A percentile compares a stretch with the other conserved stretches of the same genome.
phyloP scores from a whole-genome alignment of 805 yeast genomes.

The Suhomyces sp. region DNA sequence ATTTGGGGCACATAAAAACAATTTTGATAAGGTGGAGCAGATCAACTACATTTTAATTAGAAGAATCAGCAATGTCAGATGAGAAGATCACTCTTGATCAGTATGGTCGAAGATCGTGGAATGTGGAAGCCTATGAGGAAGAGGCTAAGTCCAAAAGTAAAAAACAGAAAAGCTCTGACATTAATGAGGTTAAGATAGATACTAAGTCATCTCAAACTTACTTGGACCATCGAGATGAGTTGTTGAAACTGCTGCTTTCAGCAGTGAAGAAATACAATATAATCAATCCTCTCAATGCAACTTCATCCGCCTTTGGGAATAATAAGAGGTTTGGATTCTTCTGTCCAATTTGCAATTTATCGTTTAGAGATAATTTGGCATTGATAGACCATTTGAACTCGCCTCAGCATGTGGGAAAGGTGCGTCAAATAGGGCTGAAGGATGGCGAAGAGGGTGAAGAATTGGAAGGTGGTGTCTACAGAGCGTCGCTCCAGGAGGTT shows the following conservation, averaged over 20 bases:
- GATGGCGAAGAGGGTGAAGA: slow-evolving; percentile 16
- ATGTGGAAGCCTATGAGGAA: slow-evolving; percentile 60
- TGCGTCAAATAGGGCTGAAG: slow-evolving; percentile 15
- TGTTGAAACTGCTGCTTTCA: slow-evolving; percentile 30
- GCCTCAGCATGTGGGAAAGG: slow-evolving; percentile 57
- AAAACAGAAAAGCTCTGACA: slow-evolving; percentile 8
- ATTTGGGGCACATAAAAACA: too few species aligned
- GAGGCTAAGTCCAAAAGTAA: slow-evolving; percentile 37
- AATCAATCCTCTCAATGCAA: slow-evolving; percentile 21
- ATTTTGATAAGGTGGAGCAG: too few species aligned
- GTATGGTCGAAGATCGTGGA: slow-evolving; percentile 73
- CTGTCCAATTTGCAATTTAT: slow-evolving; percentile 76
- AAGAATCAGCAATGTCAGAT: slow-evolving; percentile 3
- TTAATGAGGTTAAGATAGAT: slow-evolving; percentile 7
- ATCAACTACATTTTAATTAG: too few species aligned
- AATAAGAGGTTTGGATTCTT: slow-evolving; percentile 78
- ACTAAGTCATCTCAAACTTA: slow-evolving; percentile 18
- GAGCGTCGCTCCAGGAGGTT: slow-evolving; percentile 38
- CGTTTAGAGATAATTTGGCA: slow-evolving; percentile 80
- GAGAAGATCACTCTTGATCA: slow-evolving; percentile 36
- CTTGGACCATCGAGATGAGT: slow-evolving; percentile 31
- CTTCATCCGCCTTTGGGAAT: slow-evolving; percentile 21
- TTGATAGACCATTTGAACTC: slow-evolving; percentile 82
- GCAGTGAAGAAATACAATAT: slow-evolving; percentile 37
- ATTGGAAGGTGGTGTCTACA: slow-evolving; percentile 35